These are phyloP conservation scores for Agaricus sinodeliciosus DNA, from an alignment of 768 basidiomycete species.

Conservation along the genomic window DNA sequence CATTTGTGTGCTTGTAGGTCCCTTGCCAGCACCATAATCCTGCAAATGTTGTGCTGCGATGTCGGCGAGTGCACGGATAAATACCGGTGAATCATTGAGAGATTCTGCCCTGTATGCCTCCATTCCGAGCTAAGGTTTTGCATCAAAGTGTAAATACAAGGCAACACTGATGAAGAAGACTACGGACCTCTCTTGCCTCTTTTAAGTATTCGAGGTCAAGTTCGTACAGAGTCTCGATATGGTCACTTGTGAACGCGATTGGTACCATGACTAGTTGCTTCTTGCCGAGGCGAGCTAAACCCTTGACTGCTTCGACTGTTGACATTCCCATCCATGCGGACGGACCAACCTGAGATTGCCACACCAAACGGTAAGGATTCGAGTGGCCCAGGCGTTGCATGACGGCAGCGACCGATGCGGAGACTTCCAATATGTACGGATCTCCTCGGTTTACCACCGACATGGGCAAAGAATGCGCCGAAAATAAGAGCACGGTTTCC, in stretches of 20 bases:
- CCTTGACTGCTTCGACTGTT: conserved; percentile 87
- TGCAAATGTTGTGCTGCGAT: conserved; percentile 76
- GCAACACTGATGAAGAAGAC: conserved; percentile 14
- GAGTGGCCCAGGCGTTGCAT: conserved; percentile 79
- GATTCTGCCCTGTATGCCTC: conserved; percentile 86
- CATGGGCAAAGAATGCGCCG: conserved; percentile 96
- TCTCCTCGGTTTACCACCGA: conserved; percentile 98
- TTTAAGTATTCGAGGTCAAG: conserved; percentile 89
- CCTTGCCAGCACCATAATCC: conserved; percentile 50
- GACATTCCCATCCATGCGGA: conserved; percentile 98
- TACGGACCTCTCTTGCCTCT: conserved; percentile 81
- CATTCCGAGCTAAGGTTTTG: conserved; percentile 69
- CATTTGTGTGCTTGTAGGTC: conserved; percentile 73
- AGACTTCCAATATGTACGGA: conserved; percentile 93
- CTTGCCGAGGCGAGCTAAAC: conserved; percentile 66
- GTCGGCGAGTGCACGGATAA: conserved; percentile 92
- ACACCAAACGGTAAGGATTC: conserved; percentile 89
- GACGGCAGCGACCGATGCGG: conserved; percentile 87
- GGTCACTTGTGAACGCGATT: conserved; percentile 98
- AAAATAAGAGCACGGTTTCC: conserved; percentile 84
- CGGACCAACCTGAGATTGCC: conserved; percentile 98
- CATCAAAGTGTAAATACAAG: conserved; percentile 13
- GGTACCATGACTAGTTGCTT: conserved; percentile 83
- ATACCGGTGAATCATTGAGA: conserved; percentile 92
- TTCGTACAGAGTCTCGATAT: conserved; percentile 98